Conservation (phyloP, 345 rosid species). For the Corchorus capsularis region DNA sequence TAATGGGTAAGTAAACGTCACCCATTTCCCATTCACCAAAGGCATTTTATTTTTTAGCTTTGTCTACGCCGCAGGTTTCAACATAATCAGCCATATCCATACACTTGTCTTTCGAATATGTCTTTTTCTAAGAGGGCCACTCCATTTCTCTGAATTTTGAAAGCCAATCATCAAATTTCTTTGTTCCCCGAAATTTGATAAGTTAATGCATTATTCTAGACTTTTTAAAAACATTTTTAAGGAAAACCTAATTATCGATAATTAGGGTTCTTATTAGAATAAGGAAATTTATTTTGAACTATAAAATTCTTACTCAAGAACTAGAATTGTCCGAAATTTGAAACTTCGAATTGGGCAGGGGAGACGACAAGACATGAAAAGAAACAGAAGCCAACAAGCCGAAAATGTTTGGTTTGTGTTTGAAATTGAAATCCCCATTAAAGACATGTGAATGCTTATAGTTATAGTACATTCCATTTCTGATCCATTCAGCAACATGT, state of each 20-base stretch:
- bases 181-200: background rate
- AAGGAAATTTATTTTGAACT: too few relatives aligned
- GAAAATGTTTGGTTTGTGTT: background rate
- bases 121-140: background rate
- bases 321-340: too few relatives aligned
- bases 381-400: background rate
- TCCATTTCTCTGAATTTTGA: background rate
- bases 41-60: background rate
- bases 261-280: too few relatives aligned
- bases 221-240: background rate
- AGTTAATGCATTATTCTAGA: too few relatives aligned
- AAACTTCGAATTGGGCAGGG: background rate
- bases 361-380: too few relatives aligned
- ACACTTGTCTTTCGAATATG: background rate
- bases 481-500: background rate
- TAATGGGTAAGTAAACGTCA: too few relatives aligned
- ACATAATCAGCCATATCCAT: background rate
- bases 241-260: background rate
- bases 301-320: too few relatives aligned
- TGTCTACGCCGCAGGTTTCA: background rate
- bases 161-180: background rate
- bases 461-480: background rate
- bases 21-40: too few relatives aligned
- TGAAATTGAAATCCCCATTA: background rate
- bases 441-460: background rate